phyloP scores from a whole-genome alignment of 202 grass and related monocot species.

The Panicum hallii region DNA sequence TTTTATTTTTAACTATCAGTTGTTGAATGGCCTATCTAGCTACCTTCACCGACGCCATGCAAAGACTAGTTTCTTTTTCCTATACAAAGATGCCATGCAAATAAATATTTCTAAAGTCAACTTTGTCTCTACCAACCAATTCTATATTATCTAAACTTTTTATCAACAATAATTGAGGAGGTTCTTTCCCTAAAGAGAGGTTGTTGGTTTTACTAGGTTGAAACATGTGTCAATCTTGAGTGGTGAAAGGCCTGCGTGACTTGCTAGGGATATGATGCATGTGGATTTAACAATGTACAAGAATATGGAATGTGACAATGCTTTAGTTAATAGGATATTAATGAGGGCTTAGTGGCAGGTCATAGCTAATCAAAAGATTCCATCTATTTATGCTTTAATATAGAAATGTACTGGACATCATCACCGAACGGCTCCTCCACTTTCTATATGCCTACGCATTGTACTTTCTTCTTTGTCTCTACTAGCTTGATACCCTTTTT shows the following conservation, averaged over 20 bases:
- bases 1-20: conserved; percentile 34
- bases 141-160: conserved; percentile 48
- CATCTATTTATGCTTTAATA: conserved; percentile 51
- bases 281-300: conserved; percentile 50
- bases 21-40: background rate
- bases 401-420: conserved; percentile 22
- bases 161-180: conserved; percentile 50
- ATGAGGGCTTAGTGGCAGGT: conserved; percentile 54
- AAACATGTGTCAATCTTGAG: conserved; percentile 49
- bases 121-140: conserved; percentile 54
- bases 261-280: conserved; percentile 39
- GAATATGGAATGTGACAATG: conserved; percentile 57
- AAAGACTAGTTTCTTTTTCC: conserved; percentile 29
- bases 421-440: conserved; percentile 43
- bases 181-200: conserved; percentile 44
- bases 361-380: conserved; percentile 64
- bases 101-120: conserved; percentile 46
- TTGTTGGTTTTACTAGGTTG: conserved; percentile 44
- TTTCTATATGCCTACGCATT: conserved; percentile 47
- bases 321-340: conserved; percentile 58
- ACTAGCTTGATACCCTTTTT: conserved; percentile 44
- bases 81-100: conserved; percentile 48
- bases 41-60: conserved; percentile 37
- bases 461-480: conserved; percentile 57
- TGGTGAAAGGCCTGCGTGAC: conserved; percentile 36